phyloP scores from a whole-genome alignment of 108 stramenopile species.

The Aurantiochytrium sp. region DNA sequence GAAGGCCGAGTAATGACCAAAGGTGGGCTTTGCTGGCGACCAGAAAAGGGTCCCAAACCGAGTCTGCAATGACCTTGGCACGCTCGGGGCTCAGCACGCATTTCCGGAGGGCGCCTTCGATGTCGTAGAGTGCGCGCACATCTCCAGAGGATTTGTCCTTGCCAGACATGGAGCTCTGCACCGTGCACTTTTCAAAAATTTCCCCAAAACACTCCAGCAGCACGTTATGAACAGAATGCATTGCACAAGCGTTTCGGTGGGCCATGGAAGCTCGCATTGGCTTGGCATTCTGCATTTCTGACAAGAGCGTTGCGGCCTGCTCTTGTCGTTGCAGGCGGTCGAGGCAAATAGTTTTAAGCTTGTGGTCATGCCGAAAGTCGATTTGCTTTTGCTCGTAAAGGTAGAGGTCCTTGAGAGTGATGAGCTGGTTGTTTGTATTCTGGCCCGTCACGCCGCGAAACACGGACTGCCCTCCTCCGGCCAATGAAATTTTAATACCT shows the following conservation, averaged over 20 bases:
- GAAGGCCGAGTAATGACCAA: neutral
- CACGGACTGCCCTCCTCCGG: neutral
- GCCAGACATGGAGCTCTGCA: neutral
- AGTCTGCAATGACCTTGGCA: neutral
- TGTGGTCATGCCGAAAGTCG: neutral
- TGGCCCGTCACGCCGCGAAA: neutral
- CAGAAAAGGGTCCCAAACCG: neutral
- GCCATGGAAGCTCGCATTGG: too few relatives aligned
- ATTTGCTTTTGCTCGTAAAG: neutral
- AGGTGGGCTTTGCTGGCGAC: neutral
- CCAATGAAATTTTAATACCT: conserved; percentile 5
- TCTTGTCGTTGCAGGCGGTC: neutral
- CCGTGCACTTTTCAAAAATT: neutral
- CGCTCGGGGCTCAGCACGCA: neutral
- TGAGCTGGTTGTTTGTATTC: neutral
- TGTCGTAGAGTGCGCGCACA: neutral
- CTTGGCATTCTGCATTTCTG: neutral
- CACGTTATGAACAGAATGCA: neutral
- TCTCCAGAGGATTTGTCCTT: neutral
- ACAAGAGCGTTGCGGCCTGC: neutral
- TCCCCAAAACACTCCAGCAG: neutral
- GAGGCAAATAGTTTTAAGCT: neutral
- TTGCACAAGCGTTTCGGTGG: neutral
- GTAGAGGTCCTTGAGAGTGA: conserved; percentile 6
- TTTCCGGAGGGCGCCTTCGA: neutral